Conservation (phyloP, 345 rosid genomes). For the Melastoma malabathricum region DNA sequence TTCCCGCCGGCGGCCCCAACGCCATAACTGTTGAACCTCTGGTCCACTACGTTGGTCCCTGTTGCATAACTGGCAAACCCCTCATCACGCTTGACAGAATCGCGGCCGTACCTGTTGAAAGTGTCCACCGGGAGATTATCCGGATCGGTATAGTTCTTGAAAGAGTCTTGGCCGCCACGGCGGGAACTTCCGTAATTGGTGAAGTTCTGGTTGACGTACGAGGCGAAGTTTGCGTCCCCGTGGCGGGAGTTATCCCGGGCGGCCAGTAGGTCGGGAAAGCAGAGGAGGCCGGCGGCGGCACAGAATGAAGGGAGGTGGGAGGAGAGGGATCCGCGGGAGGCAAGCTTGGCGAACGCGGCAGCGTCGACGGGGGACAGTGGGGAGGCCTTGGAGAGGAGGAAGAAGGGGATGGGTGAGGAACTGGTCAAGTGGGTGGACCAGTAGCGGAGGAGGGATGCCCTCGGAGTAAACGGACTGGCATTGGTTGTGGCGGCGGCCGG, state of each 20-base stretch:
- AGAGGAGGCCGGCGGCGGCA: not conserved
- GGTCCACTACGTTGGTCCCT: conserved; percentile 11
- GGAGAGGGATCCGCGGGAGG: not conserved
- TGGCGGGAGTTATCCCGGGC: conserved; percentile 31
- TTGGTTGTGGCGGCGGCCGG: no score
- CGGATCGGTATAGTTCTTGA: conserved; percentile 28
- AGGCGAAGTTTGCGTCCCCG: conserved; percentile 38
- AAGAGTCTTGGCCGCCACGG: conserved; percentile 40
- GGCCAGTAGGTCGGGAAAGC: conserved; percentile 8
- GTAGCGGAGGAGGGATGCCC: not conserved
- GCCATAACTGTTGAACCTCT: conserved; percentile 42
- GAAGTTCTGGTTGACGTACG: conserved; percentile 53
- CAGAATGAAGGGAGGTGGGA: not conserved
- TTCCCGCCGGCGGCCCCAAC: no score
- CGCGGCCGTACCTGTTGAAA: conserved; percentile 24
- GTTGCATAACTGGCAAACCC: conserved; percentile 17
- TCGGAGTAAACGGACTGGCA: not conserved
- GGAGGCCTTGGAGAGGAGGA: not conserved
- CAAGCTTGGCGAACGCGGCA: not conserved
- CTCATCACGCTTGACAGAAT: conserved; percentile 13
- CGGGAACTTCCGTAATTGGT: conserved; percentile 51
- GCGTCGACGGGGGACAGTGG: not conserved
- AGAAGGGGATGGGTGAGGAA: not conserved
- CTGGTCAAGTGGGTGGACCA: not conserved
- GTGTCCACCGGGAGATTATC: conserved; percentile 14